Evolutionary conservation across 345 rosid genomes (phyloP).

Genomic region (Arabidopsis suecica): DNA sequence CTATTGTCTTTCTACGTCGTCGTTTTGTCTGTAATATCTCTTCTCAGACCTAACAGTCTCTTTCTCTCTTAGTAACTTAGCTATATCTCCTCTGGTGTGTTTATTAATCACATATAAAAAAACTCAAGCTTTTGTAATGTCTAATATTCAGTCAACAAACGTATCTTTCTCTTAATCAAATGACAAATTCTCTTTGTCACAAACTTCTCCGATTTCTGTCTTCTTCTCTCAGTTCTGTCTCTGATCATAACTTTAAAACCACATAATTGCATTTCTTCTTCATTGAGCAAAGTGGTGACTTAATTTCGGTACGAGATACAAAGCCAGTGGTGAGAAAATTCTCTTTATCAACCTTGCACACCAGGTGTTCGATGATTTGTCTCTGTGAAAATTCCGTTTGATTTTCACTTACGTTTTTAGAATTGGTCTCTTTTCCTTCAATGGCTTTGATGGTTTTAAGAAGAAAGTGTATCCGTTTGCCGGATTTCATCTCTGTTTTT

Average conservation of each 20-base stretch:
- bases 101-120: slow-evolving; percentile 20
- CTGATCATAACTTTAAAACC: not conserved
- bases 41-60: slow-evolving; percentile 38
- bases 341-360: slow-evolving; percentile 13
- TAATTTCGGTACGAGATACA: not conserved
- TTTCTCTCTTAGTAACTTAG: slow-evolving; percentile 34
- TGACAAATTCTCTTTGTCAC: slow-evolving; percentile 39
- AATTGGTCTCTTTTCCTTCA: not conserved
- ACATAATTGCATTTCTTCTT: not conserved
- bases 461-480: slow-evolving; percentile 31
- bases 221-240: not conserved
- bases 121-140: slow-evolving; percentile 36
- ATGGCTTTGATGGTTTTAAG: slow-evolving; percentile 46
- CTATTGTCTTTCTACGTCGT: slow-evolving; percentile 36
- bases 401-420: not conserved
- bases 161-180: slow-evolving; percentile 29
- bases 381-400: slow-evolving; percentile 23
- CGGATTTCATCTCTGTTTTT: slow-evolving; percentile 25
- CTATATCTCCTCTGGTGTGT: slow-evolving; percentile 37
- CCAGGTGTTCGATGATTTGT: slow-evolving; percentile 43
- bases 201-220: not conserved
- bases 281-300: not conserved
- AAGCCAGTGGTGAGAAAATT: not conserved
- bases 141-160: slow-evolving; percentile 37
- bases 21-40: slow-evolving; percentile 45